A percentile compares a stretch with the other conserved stretches of the same genome.
Evolutionary conservation across 2,329 filamentous ascomycete species (phyloP).

Genomic region (Colletotrichum zoysiae): DNA sequence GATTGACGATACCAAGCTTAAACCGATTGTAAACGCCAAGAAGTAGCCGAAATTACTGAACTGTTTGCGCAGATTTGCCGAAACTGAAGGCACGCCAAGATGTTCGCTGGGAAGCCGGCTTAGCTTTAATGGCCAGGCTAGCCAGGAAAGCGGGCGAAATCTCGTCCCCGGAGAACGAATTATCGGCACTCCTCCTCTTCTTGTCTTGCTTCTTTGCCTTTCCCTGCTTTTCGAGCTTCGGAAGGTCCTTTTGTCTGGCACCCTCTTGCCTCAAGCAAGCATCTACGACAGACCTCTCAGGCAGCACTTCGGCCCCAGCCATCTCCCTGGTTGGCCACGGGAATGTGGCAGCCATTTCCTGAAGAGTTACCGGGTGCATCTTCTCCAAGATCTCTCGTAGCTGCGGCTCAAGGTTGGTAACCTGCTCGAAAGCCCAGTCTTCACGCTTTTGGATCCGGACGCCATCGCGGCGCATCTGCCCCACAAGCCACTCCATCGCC

Average conservation of each 20-base stretch:
- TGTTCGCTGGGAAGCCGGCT: background rate
- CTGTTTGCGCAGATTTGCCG: background rate
- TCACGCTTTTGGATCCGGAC: conserved; percentile 48
- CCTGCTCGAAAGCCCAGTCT: conserved; percentile 49
- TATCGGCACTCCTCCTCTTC: background rate
- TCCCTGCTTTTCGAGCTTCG: conserved; percentile 46
- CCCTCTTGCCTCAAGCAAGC: conserved; percentile 46
- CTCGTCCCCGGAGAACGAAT: background rate
- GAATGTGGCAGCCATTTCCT: conserved; percentile 52
- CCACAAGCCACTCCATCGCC: conserved; percentile 52
- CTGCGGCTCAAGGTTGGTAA: conserved; percentile 49
- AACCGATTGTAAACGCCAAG: accelerated
- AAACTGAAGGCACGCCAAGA: conserved; percentile 13
- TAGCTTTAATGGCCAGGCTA: background rate
- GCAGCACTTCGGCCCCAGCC: conserved; percentile 51
- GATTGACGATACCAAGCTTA: background rate
- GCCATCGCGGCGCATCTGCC: conserved; percentile 50
- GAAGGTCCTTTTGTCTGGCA: conserved; percentile 50
- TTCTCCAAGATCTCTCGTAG: conserved; percentile 50
- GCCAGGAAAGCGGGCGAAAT: conserved; percentile 4
- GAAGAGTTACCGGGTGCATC: conserved; percentile 47
- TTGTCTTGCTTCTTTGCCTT: conserved; percentile 10
- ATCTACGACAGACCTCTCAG: conserved; percentile 46
- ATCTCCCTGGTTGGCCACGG: conserved; percentile 54
- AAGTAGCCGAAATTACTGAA: background rate